Evolutionary conservation across 106 monocot species (phyloP), one percentile per base, ranked within the genome.

Genomic region (Platanthera guangdongensis): DNA sequence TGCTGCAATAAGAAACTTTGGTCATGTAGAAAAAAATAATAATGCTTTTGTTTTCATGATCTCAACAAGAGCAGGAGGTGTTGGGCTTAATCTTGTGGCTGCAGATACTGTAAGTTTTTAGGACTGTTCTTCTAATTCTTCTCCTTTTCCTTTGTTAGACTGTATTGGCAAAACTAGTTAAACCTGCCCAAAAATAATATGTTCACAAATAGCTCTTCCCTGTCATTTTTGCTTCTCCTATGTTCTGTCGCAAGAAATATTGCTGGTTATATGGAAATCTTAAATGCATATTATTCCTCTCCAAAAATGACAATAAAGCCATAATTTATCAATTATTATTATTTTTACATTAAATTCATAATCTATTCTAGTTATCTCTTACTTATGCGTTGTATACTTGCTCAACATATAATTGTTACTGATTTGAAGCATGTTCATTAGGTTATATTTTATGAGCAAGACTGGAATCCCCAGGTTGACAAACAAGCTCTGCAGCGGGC

Each of bases 361-460:
- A n/a, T 46, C 1, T 49, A 50, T 71, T 6, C 46, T 11, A 21
- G 18, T 16, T 14, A 19, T 51, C 12, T 46, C 50, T 65, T 63
- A 22, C 48, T 9, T 80, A 64, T 80, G 18, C 15, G 13, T 32
- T 3, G 21, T 67, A 51, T 68, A 50, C 51, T 12, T 72, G 50
- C 21, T 50, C 8, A 22, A 10, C 21, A 51, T 51, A 10, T 32
- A 55, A 51, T 51, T 75, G 47, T 59, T 78, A 57, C 63, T 79
- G 74, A 76, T 73, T 16, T 7, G 12, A 82, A 57, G 70, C 25
- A 82, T 4, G 77, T 51, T 28, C 76, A 62, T 67, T 75, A 93
- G 97, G 97, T 99, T 19, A 90, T 99, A 72, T 99, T 99, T 83
- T 99, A 92, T 81, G 97, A 99, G 75, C 97, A 99, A 94, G 94